Percentiles rank a stretch among this genome's conserved stretches.
phyloP scores from a whole-genome alignment of 306 rosid genomes.

The Hippophae gyantsensis region DNA sequence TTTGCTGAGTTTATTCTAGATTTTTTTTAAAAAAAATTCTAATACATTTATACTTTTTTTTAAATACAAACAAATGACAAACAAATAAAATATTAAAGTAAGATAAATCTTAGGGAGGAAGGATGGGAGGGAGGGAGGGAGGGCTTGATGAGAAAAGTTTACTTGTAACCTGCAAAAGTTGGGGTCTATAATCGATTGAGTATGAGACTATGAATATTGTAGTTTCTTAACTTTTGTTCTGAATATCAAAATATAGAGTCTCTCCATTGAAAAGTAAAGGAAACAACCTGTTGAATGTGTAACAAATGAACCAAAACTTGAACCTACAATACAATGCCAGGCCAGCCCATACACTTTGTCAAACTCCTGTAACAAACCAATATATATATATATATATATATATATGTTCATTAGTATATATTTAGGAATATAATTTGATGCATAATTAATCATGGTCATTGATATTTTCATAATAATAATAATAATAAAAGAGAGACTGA shows the following conservation, averaged over 20 bases:
- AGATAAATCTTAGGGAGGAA: not conserved
- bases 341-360: constrained; percentile 91
- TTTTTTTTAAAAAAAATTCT: no score
- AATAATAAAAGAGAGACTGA: no score
- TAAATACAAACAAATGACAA: no score
- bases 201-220: constrained; percentile 41
- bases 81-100: not conserved
- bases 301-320: constrained; percentile 90
- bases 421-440: no score
- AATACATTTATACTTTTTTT: no score
- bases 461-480: no score
- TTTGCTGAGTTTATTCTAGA: no score
- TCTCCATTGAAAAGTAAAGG: constrained; percentile 84
- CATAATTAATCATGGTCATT: no score
- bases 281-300: constrained; percentile 91
- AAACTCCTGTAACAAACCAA: constrained; percentile 44
- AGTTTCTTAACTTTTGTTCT: constrained; percentile 70
- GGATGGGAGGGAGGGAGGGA: not conserved
- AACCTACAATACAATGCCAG: constrained; percentile 97
- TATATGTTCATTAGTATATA: no score
- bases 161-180: not conserved
- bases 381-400: no score
- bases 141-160: no score
- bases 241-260: constrained; percentile 60
- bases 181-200: constrained; percentile 10